Evolutionary conservation across 2,329 filamentous ascomycete genomes (phyloP), one percentile per base, ranked within the genome.

Genomic region (Aureobasidium sp.): DNA sequence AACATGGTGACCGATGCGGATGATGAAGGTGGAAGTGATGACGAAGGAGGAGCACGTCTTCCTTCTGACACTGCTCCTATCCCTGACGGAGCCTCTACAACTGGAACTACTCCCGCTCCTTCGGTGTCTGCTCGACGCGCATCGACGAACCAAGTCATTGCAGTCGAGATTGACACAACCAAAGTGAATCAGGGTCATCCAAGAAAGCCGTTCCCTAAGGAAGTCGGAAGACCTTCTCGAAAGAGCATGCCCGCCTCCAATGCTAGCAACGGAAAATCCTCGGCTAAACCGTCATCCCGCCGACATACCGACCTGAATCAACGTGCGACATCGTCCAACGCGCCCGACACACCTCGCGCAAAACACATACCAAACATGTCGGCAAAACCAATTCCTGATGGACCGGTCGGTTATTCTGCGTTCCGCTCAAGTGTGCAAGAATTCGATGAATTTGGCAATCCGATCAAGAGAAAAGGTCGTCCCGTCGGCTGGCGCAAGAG

Each of bases 401-500:
- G 42, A 7, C 54, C 63, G 2, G 51, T 62, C 12, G 73, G 73
- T 4, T 76, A 76, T 56, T 59, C 68, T 14, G 70, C 71, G 6
- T 75, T 77, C 57, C 66, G 67, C 14, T 55, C 60, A 32, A 57
- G 54, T 6, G 64, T 63, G 0, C 50, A 62, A 41, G 51, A 63
- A 29, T 10, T 60, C 12, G 66, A 67, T 51, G 63, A 61, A 27
- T 57, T 62, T 49, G 65, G 65, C 39, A 67, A 67, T 40, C 54
- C 56, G 14, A 59, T 67, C 47, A 69, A 68, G 58, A 76, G 71
- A 64, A 72, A 67, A 62, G 74, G 74, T 22, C 68, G 74, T 17
- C 74, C 74, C 3, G 67, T 75, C 16, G 74, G 74, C 14, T 77
- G 74, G 74, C 68, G 73, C 38, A 77, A 77, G 59, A 62, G 62